Evolutionary conservation across 352 stramenopile genomes (phyloP), one percentile per base, ranked within the genome.

Genomic region (Phytophthora pini): DNA sequence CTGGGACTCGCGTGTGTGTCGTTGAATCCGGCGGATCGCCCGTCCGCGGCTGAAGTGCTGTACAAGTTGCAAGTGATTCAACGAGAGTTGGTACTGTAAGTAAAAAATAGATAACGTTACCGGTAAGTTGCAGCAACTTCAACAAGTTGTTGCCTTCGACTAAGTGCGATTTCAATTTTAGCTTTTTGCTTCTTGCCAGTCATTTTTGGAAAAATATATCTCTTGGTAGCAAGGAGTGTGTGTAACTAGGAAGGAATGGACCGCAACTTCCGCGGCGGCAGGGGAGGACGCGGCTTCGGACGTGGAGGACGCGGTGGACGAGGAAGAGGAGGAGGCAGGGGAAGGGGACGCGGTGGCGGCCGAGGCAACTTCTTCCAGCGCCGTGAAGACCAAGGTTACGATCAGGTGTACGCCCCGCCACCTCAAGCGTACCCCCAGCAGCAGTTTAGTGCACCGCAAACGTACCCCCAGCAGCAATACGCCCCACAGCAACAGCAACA

Each of bases 271-370:
- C 65, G 76, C 36, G 71, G 73, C 4, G 61, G 61, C 26, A 61
- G 65, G 15, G 66, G 74, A n/a, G 62, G 74, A 40, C 50, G 71
- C 9, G 59, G 75, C 45, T 56, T 68, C 11, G 72, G 68, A 27
- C 63, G 72, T 24, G 72, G 76, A 46, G 48, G 64, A 41, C 50
- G 60, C 5, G 32, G 40, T 40, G 29, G 51, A 40, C 31, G 51
- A 44, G 34, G 50, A 24, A 17, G 70, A 65, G 49, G 74, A 47
- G n/a, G 72, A 52, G 70, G 73, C 11, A 38, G 74, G 55, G 70
- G 77, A 60, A 49, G 74, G 15, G 72, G 79, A 72, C 45, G 76
- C 0, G 68, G 70, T 6, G 27, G 76, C 6, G 72, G 80, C 0
- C 53, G 73, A 27, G 36, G 54, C 5, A 48, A 55, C 48, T 57